Percentiles rank a stretch among this genome's conserved stretches.
Evolutionary conservation across 345 rosid species (phyloP).

Genomic region (Anastatica hierochuntica): DNA sequence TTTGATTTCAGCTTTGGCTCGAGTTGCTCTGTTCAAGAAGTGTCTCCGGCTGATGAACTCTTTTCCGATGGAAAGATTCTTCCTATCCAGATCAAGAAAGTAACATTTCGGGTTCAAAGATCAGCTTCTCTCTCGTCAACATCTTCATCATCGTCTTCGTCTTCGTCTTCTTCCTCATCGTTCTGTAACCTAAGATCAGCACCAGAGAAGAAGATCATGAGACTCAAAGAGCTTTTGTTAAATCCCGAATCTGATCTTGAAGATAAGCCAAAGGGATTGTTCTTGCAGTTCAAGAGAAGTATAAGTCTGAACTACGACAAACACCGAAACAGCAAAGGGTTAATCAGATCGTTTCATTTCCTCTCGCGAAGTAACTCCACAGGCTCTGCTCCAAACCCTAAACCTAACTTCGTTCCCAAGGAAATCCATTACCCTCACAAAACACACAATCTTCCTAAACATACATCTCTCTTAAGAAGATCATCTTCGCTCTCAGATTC

Average conservation of each 20-base stretch:
- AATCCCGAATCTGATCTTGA: constrained; percentile 30
- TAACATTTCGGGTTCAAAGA: constrained; percentile 9
- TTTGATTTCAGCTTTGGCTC: constrained; percentile 55
- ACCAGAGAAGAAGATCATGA: constrained; percentile 52
- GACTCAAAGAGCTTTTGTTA: constrained; percentile 58
- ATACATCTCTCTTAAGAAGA: constrained; percentile 40
- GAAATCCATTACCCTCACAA: constrained; percentile 22
- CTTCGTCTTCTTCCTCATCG: constrained; percentile 12
- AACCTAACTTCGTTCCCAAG: constrained; percentile 28
- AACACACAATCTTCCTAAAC: constrained; percentile 41
- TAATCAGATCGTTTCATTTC: constrained; percentile 58
- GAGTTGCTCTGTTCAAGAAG: constrained; percentile 35
- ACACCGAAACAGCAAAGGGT: constrained; percentile 33
- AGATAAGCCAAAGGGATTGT: constrained; percentile 36
- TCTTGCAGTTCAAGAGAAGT: constrained; percentile 82
- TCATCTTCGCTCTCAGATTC: constrained; percentile 33
- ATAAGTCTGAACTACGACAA: constrained; percentile 65
- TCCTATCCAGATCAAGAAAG: constrained; percentile 54
- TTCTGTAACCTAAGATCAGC: not conserved
- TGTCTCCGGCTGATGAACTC: constrained; percentile 78
- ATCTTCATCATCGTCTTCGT: constrained; percentile 2
- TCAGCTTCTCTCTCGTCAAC: constrained; percentile 18
- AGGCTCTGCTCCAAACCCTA: constrained; percentile 62
- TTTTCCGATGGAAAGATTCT: constrained; percentile 81
- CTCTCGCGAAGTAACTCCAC: constrained; percentile 83